phyloP scores from a whole-genome alignment of 192 early-diverging fungal species.

The Linnemannia hyalina region DNA sequence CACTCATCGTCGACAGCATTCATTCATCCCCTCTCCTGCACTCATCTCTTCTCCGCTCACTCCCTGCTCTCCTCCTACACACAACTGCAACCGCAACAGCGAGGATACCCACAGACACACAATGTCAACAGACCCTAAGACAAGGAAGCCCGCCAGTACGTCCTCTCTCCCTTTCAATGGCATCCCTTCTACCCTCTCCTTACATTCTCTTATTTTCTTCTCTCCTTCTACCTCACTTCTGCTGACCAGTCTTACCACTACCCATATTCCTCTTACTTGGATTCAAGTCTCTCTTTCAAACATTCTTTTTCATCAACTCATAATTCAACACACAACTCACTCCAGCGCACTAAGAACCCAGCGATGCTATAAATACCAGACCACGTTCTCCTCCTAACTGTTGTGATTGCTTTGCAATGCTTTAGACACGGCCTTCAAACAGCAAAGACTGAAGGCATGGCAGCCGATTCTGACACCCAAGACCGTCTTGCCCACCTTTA shows the following conservation, averaged over 20 bases:
- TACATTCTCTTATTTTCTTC: too few relatives aligned
- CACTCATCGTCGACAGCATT: not conserved
- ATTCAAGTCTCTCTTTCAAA: too few relatives aligned
- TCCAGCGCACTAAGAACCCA: too few relatives aligned
- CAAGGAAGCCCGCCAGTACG: constrained; percentile 73
- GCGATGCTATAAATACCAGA: too few relatives aligned
- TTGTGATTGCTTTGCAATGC: not conserved
- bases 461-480: constrained; percentile 99
- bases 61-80: not conserved
- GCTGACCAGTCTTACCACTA: not conserved
- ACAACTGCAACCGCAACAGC: not conserved
- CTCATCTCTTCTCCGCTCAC: not conserved
- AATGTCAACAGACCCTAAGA: constrained; percentile 64
- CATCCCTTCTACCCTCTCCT: too few relatives aligned
- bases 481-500: constrained; percentile 96
- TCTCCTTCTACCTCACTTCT: too few relatives aligned
- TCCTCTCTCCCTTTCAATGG: not conserved
- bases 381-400: too few relatives aligned
- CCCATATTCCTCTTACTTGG: too few relatives aligned
- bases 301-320: not conserved
- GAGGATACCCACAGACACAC: constrained; percentile 7
- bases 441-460: constrained; percentile 99
- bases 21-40: not conserved
- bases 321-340: too few relatives aligned
- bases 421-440: constrained; percentile 97